phyloP scores from a whole-genome alignment of 2,329 filamentous ascomycete species.

The Trichoderma harzianum region DNA sequence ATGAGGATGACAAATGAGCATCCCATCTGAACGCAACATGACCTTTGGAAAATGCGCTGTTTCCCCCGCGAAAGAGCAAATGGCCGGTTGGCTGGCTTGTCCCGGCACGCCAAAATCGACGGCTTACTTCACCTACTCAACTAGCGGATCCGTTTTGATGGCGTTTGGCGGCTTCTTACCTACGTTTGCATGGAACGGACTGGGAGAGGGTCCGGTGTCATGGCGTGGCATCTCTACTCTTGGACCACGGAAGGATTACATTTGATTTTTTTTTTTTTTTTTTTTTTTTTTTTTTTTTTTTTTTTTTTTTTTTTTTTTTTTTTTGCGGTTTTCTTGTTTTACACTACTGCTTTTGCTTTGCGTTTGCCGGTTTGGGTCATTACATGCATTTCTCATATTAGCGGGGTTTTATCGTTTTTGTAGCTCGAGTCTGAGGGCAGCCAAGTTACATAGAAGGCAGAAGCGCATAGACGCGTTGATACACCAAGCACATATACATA shows the following conservation, averaged over 20 bases:
- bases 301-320: too few relatives aligned
- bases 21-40: too few relatives aligned
- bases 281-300: too few relatives aligned
- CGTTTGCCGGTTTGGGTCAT: background rate
- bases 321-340: background rate
- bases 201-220: conserved; percentile 6
- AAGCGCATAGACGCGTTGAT: background rate
- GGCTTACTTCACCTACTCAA: background rate
- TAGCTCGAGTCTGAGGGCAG: conserved; percentile 2
- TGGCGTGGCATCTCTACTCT: conserved; percentile 13
- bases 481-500: background rate
- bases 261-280: too few relatives aligned
- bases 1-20: conserved; percentile 45
- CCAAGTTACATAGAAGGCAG: conserved; percentile 5
- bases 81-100: background rate
- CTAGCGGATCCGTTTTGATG: conserved; percentile 9
- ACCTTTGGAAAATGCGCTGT: background rate
- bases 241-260: conserved; percentile 1
- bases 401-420: conserved; percentile 7
- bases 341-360: background rate
- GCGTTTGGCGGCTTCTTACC: conserved; percentile 15
- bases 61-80: background rate
- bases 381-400: conserved; percentile 1
- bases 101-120: background rate
- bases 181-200: conserved; percentile 4